These are phyloP conservation scores for Neopestalotiopsis sp. DNA, from an alignment of 2,329 filamentous ascomycete species.

Conservation along the genomic window DNA sequence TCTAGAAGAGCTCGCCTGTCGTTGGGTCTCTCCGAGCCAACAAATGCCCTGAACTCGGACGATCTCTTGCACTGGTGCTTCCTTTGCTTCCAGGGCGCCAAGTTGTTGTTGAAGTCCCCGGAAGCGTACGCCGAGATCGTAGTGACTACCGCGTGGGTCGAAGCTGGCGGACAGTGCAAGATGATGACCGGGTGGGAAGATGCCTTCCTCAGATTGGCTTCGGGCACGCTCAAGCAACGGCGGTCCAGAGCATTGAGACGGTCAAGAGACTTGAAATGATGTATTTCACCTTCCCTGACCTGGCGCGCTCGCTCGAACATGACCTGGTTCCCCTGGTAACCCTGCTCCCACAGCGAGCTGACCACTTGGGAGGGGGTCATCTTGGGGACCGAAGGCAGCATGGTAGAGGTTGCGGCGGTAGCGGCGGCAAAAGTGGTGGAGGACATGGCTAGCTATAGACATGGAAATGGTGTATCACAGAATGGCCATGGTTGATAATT, in stretches of 20 bases:
- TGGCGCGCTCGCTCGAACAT: neutral
- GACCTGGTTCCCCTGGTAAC: too few relatives aligned
- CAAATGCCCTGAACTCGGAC: conserved; percentile 36
- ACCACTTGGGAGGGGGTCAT: too few relatives aligned
- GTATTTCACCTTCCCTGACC: conserved; percentile 34
- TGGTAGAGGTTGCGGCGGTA: too few relatives aligned
- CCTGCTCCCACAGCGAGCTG: too few relatives aligned
- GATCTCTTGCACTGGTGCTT: conserved; percentile 28
- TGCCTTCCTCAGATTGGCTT: conserved; percentile 26
- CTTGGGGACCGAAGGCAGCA: too few relatives aligned
- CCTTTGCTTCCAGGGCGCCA: conserved; percentile 36
- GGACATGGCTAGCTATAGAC: too few relatives aligned
- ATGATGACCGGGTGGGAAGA: conserved; percentile 41
- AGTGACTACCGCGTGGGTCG: conserved; percentile 31
- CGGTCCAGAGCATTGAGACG: conserved; percentile 24
- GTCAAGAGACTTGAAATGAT: conserved; percentile 30
- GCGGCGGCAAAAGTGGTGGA: too few relatives aligned
- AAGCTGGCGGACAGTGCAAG: conserved; percentile 25
- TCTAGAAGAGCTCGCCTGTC: conserved; percentile 23
- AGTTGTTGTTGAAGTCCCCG: conserved; percentile 24
- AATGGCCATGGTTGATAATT: too few relatives aligned
- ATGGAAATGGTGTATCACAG: too few relatives aligned
- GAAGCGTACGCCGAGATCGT: conserved; percentile 40
- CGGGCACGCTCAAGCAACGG: conserved; percentile 23
- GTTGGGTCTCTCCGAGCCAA: conserved; percentile 29